A percentile compares a stretch with the other conserved stretches of the same genome.
Evolutionary conservation across 1,284 basidiomycete genomes (phyloP).

Genomic region (Schizophyllum commune): DNA sequence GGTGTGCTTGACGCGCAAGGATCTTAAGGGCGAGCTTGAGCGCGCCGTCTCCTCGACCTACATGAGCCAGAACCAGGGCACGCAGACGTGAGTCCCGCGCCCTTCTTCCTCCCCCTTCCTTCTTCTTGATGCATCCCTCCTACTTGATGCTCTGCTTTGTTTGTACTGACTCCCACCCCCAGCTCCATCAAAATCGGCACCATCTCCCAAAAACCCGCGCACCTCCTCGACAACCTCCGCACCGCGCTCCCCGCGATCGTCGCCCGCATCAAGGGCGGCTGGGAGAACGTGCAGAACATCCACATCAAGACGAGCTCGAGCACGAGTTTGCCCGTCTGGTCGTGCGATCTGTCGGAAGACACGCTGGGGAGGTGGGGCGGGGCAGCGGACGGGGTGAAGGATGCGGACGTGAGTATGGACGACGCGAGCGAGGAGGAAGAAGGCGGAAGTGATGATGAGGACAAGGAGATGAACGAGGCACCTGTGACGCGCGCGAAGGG

Average conservation of each 20-base stretch:
- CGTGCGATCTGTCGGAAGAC: slow-evolving; percentile 56
- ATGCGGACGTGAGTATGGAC: slow-evolving; percentile 22
- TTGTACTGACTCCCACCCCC: slow-evolving; percentile 1
- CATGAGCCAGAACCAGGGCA: slow-evolving; percentile 90
- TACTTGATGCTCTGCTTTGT: not conserved
- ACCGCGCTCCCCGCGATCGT: slow-evolving; percentile 76
- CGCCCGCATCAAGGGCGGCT: slow-evolving; percentile 67
- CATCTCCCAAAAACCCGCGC: slow-evolving; percentile 62
- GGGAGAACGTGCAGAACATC: slow-evolving; percentile 89
- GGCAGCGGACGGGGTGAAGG: slow-evolving; percentile 26
- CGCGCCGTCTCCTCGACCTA: slow-evolving; percentile 88
- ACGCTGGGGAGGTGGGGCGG: slow-evolving; percentile 60
- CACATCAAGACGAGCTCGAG: slow-evolving; percentile 89
- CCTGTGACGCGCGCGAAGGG: slow-evolving; percentile 10
- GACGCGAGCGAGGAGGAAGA: slow-evolving; percentile 12
- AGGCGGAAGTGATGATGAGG: slow-evolving; percentile 14
- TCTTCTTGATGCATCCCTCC: slow-evolving; percentile 1
- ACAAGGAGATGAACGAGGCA: slow-evolving; percentile 36
- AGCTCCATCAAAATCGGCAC: slow-evolving; percentile 85
- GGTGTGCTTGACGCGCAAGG: slow-evolving; percentile 78
- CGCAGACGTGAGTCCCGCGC: slow-evolving; percentile 63
- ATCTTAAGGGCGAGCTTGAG: slow-evolving; percentile 86
- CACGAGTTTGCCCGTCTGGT: slow-evolving; percentile 88
- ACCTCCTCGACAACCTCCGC: slow-evolving; percentile 77
- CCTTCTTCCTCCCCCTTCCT: not conserved